Conservation (phyloP, 805 yeast species). For the Candida pini region DNA sequence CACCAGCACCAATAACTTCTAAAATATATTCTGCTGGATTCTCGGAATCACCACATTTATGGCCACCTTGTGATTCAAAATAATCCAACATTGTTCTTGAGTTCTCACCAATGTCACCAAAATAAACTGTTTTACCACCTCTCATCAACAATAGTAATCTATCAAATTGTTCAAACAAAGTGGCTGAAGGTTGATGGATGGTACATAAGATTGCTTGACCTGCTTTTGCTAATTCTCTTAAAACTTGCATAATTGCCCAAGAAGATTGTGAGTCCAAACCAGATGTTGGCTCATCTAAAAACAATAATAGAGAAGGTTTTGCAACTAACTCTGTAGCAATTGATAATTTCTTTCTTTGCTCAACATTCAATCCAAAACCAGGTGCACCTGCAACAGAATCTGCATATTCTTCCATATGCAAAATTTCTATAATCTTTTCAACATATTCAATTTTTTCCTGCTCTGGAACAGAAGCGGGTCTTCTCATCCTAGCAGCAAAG, state of each 20-base stretch:
- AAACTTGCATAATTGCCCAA: conserved; percentile 47
- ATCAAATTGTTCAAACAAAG: conserved; percentile 68
- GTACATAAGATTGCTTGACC: conserved; percentile 58
- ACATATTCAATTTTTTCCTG: conserved; percentile 42
- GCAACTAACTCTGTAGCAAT: conserved; percentile 51
- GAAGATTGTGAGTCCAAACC: conserved; percentile 55
- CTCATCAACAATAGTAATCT: conserved; percentile 42
- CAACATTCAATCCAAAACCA: conserved; percentile 46
- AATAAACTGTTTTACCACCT: conserved; percentile 49
- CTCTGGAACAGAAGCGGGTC: conserved; percentile 33
- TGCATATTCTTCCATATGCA: conserved; percentile 47
- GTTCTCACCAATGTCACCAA: conserved; percentile 49
- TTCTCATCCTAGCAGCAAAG: conserved; percentile 45
- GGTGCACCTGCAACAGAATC: conserved; percentile 44
- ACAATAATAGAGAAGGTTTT: conserved; percentile 42
- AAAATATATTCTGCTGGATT: conserved; percentile 76
- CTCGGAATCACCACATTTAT: conserved; percentile 53
- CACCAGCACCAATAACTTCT: conserved; percentile 73
- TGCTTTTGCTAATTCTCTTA: conserved; percentile 40
- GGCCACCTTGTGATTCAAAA: conserved; percentile 53
- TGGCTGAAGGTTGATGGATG: conserved; percentile 80
- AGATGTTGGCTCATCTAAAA: conserved; percentile 55
- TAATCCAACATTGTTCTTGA: conserved; percentile 39
- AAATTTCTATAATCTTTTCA: conserved; percentile 39
- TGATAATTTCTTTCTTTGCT: conserved; percentile 45